Evolutionary conservation across 495 filamentous ascomycete genomes (phyloP), one percentile per base, ranked within the genome.

Genomic region (Hypoxylon trugodes): DNA sequence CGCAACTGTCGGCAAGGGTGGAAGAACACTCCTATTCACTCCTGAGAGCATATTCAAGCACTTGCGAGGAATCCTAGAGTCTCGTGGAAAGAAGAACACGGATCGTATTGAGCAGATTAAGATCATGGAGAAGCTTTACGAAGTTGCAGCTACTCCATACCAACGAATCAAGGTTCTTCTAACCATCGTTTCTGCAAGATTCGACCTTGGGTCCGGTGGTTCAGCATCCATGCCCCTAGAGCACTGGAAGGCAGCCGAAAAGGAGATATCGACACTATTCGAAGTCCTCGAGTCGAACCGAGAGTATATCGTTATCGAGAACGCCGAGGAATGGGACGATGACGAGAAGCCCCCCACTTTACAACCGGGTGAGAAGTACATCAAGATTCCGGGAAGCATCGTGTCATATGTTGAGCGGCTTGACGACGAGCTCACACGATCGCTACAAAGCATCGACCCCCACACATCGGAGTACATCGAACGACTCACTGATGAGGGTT

Each of bases 381-480:
- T 94, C 75, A 89, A 90, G 76, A 87, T 99, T 61, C 91, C 96
- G 10, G 95, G 95, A 72, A 97, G 91, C 76, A 81, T 97, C 54
- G 91, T 96, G 15, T 98, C 96, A 0, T 94, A 92, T 74, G 89
- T 96, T 15, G 95, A 99, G 82, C 84, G 96, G 65, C 84, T 99
- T 13, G 95, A 99, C 71, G 95, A 99, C 71, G 96, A 98, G 78
- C 92, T 99, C 66, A 97, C 92, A 38, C 87, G 95, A 65, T 96
- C 93, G 10, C 80, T 99, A 49, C 95, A 98, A 77, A 89, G 90
- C 73, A 97, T 98, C 71, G 95, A 99, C 73, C 95, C 95, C 53
- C 95, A 99, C 77, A 99, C 95, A 41, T 93, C 94, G 28, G 95
- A 99, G 76, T 99, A 99, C 72, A 96, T 99, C 61, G 95, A 98